These are phyloP conservation scores for Phytophthora hibernalis DNA, from an alignment of 352 stramenopile species.

Conservation along the genomic window DNA sequence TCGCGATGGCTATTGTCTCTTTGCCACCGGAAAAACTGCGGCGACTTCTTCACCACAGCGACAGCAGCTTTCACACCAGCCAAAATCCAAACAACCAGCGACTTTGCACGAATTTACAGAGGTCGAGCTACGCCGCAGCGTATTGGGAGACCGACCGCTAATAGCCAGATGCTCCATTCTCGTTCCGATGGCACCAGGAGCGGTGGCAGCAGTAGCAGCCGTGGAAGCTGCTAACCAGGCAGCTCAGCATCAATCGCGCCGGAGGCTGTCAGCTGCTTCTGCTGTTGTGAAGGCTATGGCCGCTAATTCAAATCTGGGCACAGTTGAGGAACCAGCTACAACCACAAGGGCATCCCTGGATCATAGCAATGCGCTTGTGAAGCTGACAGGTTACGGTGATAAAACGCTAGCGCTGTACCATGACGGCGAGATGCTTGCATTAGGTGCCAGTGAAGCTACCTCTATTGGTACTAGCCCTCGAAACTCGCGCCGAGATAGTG, in stretches of 20 bases:
- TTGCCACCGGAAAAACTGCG: slow-evolving; percentile 42
- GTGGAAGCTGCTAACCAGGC: slow-evolving; percentile 43
- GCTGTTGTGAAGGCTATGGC: slow-evolving; percentile 9
- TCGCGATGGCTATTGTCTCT: slow-evolving; percentile 53
- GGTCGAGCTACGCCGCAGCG: slow-evolving; percentile 36
- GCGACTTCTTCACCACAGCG: slow-evolving; percentile 4
- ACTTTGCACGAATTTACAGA: slow-evolving; percentile 50
- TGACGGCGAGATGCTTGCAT: slow-evolving; percentile 41
- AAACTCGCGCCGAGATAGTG: slow-evolving; percentile 14
- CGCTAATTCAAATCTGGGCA: slow-evolving; percentile 11
- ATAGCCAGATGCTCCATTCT: slow-evolving; percentile 45
- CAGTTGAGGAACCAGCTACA: slow-evolving; percentile 15
- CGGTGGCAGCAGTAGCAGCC: slow-evolving; percentile 34
- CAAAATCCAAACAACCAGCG: slow-evolving; percentile 16
- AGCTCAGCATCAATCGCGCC: slow-evolving; percentile 30
- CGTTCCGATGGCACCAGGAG: slow-evolving; percentile 25
- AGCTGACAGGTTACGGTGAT: slow-evolving; percentile 44
- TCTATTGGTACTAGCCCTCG: slow-evolving; percentile 3
- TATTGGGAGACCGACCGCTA: slow-evolving; percentile 22
- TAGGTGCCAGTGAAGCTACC: slow-evolving; percentile 33
- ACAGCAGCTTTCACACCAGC: slow-evolving; percentile 1
- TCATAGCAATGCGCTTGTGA: slow-evolving; percentile 46
- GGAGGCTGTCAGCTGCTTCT: slow-evolving; percentile 25
- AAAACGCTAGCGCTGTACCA: slow-evolving; percentile 61
- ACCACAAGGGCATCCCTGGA: slow-evolving; percentile 22